Evolutionary conservation across 305 asterid genomes (phyloP), one percentile per base, ranked within the genome.

Genomic region (Coffea humblotiana): DNA sequence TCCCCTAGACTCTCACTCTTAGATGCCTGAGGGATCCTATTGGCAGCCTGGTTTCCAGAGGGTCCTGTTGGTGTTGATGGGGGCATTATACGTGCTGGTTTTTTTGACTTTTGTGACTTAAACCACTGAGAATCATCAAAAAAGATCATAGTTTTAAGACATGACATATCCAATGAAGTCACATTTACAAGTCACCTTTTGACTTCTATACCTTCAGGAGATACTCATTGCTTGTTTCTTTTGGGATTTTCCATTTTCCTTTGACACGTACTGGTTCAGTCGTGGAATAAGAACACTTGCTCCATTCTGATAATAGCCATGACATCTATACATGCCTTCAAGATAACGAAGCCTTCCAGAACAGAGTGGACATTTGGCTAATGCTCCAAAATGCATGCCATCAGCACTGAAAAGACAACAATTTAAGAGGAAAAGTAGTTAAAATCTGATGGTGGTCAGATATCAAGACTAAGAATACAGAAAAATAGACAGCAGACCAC

Each of bases 381-480:
- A 98, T 65, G 92, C 93, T 81, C 99, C 98, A 80, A 94, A 96
- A 79, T 87, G 88, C 99, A 96, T 96, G 79, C 97, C 98, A 80
- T 96, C 99, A 48, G 95, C 97, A 91, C 99, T 94, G 88, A 70
- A 82, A 58, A 81, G 85, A 49, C 64, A 67, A 70, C 76, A 79
- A 63, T 10, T 77, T 61, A 69, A 65, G 2, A 72, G 66, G 18
- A 83, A 71, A 72, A 71, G 67, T 8, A 49, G 58, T 65, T 52
- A 25, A 25, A 66, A 15, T 25, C 14, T 73, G 40, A 29, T 29
- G 56, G 35, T 7, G 23, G 29, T 60, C 37, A 37, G 12, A 2
- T 75, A 25, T 74, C 40, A 37, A 56, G 43, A 64, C 74, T 35
- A 15, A 40, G 56, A 52, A 78, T 80, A 21, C 19, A 19, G 70